Conservation (phyloP, 495 filamentous ascomycete species). For the Eremomyces bilateralis region DNA sequence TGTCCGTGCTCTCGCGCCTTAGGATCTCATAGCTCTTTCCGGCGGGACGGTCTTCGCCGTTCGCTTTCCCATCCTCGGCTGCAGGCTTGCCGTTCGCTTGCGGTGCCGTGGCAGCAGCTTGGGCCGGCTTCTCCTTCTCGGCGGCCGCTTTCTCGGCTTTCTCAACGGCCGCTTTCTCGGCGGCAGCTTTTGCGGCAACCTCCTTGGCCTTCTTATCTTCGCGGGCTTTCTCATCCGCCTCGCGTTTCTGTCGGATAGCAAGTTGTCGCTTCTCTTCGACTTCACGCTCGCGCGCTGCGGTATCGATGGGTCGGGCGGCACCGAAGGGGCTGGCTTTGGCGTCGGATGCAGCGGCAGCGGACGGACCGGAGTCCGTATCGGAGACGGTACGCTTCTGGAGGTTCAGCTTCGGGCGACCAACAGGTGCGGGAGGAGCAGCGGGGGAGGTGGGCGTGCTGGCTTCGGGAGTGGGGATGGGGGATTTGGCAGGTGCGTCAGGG, state of each 20-base stretch:
- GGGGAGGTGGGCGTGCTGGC: conserved; percentile 46
- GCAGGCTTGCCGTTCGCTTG: conserved; percentile 9
- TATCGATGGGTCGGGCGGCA: conserved; percentile 75
- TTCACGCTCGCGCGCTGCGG: conserved; percentile 63
- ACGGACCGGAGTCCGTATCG: conserved; percentile 34
- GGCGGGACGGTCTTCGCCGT: conserved; percentile 11
- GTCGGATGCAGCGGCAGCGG: conserved; percentile 31
- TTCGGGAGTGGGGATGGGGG: conserved; percentile 33
- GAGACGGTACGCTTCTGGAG: conserved; percentile 74
- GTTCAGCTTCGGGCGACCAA: conserved; percentile 52
- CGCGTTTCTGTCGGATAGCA: conserved; percentile 57
- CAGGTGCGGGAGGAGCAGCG: conserved; percentile 8
- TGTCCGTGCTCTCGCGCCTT: conserved; percentile 11
- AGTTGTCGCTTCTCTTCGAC: conserved; percentile 70
- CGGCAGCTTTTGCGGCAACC: conserved; percentile 20
- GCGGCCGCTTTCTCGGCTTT: conserved; percentile 22
- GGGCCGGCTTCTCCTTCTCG: conserved; percentile 11
- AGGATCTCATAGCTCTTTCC: conserved; percentile 18
- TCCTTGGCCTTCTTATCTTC: conserved; percentile 46
- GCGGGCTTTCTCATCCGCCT: conserved; percentile 68
- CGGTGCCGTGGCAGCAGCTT: conserved; percentile 6
- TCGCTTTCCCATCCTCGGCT: conserved; percentile 16
- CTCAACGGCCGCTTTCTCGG: conserved; percentile 19
- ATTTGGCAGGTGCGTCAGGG: conserved; percentile 36
- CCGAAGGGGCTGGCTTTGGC: conserved; percentile 83